Evolutionary conservation across 306 rosid species (phyloP).

Genomic region (Luffa aegyptiaca): DNA sequence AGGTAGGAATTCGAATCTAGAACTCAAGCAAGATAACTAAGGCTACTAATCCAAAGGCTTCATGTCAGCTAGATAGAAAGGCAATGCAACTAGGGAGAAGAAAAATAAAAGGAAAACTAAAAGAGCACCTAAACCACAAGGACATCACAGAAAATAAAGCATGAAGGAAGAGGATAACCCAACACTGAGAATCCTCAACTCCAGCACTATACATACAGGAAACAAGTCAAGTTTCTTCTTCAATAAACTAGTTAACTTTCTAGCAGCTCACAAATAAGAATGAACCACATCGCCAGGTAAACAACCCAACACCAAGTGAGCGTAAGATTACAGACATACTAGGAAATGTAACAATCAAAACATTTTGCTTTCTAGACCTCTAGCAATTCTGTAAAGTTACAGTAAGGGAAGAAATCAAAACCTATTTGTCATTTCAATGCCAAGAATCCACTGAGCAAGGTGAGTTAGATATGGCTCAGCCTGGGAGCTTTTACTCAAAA

Average conservation of each 20-base stretch:
- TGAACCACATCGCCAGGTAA: not conserved
- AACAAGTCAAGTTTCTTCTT: not conserved
- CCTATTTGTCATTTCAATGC: conserved; percentile 45
- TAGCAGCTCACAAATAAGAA: not conserved
- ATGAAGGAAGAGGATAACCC: not conserved
- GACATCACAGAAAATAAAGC: not conserved
- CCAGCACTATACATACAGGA: not conserved
- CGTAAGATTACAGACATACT: not conserved
- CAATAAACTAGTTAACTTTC: not conserved
- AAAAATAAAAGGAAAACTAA: not conserved
- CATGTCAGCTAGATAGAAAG: not conserved
- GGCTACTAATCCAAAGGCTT: too few relatives aligned
- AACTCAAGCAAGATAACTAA: too few relatives aligned
- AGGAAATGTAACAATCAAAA: not conserved
- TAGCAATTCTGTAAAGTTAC: not conserved
- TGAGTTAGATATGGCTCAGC: conserved; percentile 80
- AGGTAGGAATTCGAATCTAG: too few relatives aligned
- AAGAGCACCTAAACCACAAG: not conserved
- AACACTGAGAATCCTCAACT: not conserved
- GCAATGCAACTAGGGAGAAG: not conserved
- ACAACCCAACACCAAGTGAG: not conserved
- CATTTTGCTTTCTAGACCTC: not conserved
- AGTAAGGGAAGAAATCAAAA: conserved; percentile 9
- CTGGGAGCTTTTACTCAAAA: conserved; percentile 64
- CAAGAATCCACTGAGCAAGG: conserved; percentile 78